A percentile compares a stretch with the other conserved stretches of the same genome.
Conservation (phyloP, 805 yeast species). For the Pichia nanzhaoensis region DNA sequence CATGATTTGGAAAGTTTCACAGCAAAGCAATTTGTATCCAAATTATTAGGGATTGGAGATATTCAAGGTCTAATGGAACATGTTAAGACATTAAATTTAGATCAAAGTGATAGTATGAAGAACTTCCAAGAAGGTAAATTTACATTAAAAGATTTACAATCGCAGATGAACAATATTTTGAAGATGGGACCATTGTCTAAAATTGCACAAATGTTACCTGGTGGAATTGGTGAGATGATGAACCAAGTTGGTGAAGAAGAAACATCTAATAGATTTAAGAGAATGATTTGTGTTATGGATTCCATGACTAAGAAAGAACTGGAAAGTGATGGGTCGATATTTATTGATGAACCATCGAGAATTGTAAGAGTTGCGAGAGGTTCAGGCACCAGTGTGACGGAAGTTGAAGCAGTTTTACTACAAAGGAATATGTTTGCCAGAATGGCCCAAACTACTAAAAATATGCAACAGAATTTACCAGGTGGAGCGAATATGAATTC, state of each 20-base stretch:
- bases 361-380: constrained; percentile 90
- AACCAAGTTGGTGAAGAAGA: constrained; percentile 89
- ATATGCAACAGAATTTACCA: constrained; percentile 44
- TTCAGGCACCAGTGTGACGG: constrained; percentile 86
- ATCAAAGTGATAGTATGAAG: constrained; percentile 85
- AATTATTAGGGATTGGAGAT: constrained; percentile 91
- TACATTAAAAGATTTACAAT: constrained; percentile 83
- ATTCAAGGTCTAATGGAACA: constrained; percentile 91
- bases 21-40: constrained; percentile 85
- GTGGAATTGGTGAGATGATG: constrained; percentile 77
- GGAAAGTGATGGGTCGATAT: constrained; percentile 80
- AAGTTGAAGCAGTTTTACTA: constrained; percentile 84
- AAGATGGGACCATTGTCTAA: constrained; percentile 96
- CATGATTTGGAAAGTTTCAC: constrained; percentile 88
- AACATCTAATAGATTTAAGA: constrained; percentile 72
- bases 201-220: constrained; percentile 93
- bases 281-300: constrained; percentile 88
- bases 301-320: constrained; percentile 92
- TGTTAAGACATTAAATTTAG: constrained; percentile 78
- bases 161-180: constrained; percentile 90
- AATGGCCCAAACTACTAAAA: constrained; percentile 76
- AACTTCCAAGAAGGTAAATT: constrained; percentile 93
- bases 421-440: constrained; percentile 93
- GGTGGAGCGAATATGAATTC: constrained; percentile 29
- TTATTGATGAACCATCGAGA: constrained; percentile 75